Base-by-base conservation (phyloP, 2,329 filamentous ascomycete genomes). In the Curvularia hawaiiensis region DNA sequence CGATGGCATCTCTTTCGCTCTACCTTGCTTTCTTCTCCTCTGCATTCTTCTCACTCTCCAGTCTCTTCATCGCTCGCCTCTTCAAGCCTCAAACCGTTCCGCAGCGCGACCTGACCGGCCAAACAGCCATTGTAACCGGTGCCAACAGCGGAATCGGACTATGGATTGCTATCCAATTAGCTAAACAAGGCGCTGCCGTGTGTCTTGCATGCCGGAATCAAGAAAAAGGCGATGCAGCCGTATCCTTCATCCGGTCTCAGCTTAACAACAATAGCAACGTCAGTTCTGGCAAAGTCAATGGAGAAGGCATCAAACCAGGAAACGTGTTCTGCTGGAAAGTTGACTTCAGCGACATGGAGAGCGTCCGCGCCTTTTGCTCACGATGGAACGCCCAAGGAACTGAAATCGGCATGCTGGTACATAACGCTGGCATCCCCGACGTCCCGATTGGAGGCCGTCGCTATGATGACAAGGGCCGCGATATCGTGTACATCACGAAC, bases 91-190 rank as follows among this genome's bases (percentile, higher is more conserved):
- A 65, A 16, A 8, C 11, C 8, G 44, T 51, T 11, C 43, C 63
- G 1, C 22, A 38, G 12, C 58, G 61, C 48, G 24, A 62, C 20
- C 55, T 83, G 47, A 74, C 72, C 9, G 77, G 78, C 12, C 80
- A 79, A 61, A 81, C 78, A 0, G 77, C 83, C 3, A 70, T 84
- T 9, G 65, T 84, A 16, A 83, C 82, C 7, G 82, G 82, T 22
- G 80, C 80, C 10, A 84, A 81, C 41, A 76, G 78, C 2, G 83
- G 83, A 4, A 68, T 85, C 14, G 83, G 83, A 0, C 76, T 81
- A 2, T 62, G 50, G 12, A 64, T 67, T 11, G 64, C 63, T 2
- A 49, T 54, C 4, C 33, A 58, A 16, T 50, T 63, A 12, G 56
- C 63, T 14, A 57, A 46, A 14, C 61, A 65, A 47, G 61, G 59